phyloP scores from a whole-genome alignment of 768 basidiomycete genomes.

The Pleurotus tuber-regium region DNA sequence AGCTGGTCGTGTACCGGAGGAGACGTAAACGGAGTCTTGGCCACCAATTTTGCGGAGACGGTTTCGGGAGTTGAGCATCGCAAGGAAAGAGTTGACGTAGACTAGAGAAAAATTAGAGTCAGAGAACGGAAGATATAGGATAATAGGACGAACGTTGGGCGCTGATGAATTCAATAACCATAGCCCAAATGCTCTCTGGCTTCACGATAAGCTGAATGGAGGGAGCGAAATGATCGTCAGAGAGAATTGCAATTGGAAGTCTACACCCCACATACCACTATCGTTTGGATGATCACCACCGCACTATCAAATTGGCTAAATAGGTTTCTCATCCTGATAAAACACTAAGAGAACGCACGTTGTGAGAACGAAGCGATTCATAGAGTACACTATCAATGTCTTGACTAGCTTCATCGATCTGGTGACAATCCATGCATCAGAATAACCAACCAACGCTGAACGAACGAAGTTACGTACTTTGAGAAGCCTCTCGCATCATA shows the following conservation, averaged over 20 bases:
- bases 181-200: conserved; percentile 6
- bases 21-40: conserved; percentile 1
- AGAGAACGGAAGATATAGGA: neutral
- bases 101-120: neutral
- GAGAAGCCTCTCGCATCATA: conserved; percentile 6
- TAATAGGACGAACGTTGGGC: too few relatives aligned
- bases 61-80: conserved; percentile 7
- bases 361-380: conserved; percentile 6
- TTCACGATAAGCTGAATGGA: neutral
- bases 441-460: too few relatives aligned
- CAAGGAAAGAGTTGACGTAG: neutral
- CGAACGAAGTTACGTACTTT: neutral
- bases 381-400: conserved; percentile 1
- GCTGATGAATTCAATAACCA: conserved; percentile 9
- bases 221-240: neutral
- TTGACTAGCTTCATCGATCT: conserved; percentile 8
- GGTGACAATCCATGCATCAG: too few relatives aligned
- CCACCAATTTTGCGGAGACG: conserved; percentile 2
- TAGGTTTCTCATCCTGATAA: neutral
- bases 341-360: too few relatives aligned
- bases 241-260: neutral
- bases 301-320: neutral
- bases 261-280: neutral
- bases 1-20: neutral
- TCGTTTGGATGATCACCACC: conserved; percentile 1